A percentile compares a stretch with the other conserved stretches of the same genome.
These are phyloP conservation scores for Fusarium sp. DNA, from an alignment of 2,329 filamentous ascomycete genomes.

Conservation along the genomic window DNA sequence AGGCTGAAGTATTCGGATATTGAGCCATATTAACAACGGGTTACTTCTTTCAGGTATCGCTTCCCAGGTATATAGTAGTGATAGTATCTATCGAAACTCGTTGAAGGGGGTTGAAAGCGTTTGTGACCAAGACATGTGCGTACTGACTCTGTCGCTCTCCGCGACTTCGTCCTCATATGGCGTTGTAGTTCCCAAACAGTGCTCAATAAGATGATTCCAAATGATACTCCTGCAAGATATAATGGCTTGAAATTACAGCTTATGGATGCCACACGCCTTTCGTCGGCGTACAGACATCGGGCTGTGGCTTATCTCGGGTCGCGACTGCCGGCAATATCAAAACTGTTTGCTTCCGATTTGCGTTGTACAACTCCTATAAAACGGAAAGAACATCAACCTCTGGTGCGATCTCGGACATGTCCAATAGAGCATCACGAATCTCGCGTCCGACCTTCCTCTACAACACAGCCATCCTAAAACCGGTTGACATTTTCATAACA, in stretches of 20 bases:
- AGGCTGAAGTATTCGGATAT: rapidly evolving
- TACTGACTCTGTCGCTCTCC: too few relatives aligned
- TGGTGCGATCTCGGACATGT: neutral
- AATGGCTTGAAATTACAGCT: rapidly evolving
- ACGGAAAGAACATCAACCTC: neutral
- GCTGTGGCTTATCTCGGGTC: neutral
- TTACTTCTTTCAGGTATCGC: rapidly evolving
- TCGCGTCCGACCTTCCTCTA: neutral
- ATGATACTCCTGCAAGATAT: rapidly evolving
- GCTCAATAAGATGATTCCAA: neutral
- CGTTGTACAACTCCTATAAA: neutral
- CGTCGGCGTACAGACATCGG: neutral
- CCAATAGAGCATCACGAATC: neutral
- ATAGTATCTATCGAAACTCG: too few relatives aligned
- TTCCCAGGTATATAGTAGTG: too few relatives aligned
- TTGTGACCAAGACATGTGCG: neutral
- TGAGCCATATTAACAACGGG: rapidly evolving
- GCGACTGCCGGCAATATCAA: neutral
- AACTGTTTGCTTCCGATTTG: neutral
- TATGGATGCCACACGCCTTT: neutral
- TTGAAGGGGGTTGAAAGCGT: rapidly evolving
- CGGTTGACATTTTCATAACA: neutral
- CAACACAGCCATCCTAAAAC: neutral
- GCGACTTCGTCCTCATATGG: rapidly evolving
- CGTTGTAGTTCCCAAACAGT: rapidly evolving